Evolutionary conservation across 192 early-diverging fungal species (phyloP).

Genomic region (Gryganskiella cystojenkinii): DNA sequence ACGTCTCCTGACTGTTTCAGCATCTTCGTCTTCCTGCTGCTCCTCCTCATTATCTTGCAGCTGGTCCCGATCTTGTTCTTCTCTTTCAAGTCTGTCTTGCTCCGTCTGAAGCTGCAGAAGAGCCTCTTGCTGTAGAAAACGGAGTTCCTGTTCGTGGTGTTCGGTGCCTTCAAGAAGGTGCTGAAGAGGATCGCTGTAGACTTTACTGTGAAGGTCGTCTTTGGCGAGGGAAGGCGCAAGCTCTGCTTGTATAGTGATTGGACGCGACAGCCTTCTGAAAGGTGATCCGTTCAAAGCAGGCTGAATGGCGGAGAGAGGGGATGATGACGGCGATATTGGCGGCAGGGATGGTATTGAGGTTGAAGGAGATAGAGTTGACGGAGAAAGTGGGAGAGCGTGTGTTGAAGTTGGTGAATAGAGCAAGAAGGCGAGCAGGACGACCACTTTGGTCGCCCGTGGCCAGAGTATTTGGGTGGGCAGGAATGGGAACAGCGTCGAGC

Average conservation of each 20-base stretch:
- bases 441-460: neutral
- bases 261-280: too few species aligned
- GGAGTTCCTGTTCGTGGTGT: conserved; percentile 7
- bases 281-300: too few species aligned
- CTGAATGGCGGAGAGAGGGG: too few species aligned
- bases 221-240: too few species aligned
- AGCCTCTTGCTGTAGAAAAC: neutral
- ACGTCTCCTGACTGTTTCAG: conserved; percentile 23
- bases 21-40: conserved; percentile 25
- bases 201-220: neutral
- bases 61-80: conserved; percentile 37
- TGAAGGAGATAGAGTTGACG: too few species aligned
- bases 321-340: too few species aligned
- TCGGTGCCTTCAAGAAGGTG: conserved; percentile 19
- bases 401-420: neutral
- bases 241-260: conserved; percentile 39
- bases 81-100: conserved; percentile 41
- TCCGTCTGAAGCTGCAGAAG: conserved; percentile 23
- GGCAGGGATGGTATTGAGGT: too few species aligned
- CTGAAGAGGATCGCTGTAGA: neutral
- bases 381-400: conserved; percentile 18
- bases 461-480: conserved; percentile 2
- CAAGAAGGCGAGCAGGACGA: neutral
- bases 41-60: conserved; percentile 38
- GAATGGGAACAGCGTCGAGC: conserved; percentile 20